A percentile compares a stretch with the other conserved stretches of the same genome.
These are phyloP conservation scores for Boletus edulis DNA, from an alignment of 768 basidiomycete species.

Conservation along the genomic window DNA sequence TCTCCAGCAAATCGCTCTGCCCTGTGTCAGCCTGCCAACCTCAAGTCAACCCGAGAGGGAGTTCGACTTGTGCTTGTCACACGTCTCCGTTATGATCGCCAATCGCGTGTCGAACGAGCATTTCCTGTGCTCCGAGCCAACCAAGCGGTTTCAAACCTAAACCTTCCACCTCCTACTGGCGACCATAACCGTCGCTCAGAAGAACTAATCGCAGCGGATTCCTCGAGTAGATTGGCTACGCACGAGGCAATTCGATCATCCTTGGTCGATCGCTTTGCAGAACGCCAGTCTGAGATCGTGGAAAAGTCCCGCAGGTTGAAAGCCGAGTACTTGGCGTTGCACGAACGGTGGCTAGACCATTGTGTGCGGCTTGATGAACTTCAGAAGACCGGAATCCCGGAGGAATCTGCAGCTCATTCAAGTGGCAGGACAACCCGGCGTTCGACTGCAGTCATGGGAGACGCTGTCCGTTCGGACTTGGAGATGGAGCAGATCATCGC, in stretches of 20 bases:
- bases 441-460: conserved; percentile 68
- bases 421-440: conserved; percentile 68
- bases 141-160: conserved; percentile 38
- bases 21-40: conserved; percentile 14
- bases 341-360: conserved; percentile 71
- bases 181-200: conserved; percentile 45
- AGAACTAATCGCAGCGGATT: conserved; percentile 42
- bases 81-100: conserved; percentile 56
- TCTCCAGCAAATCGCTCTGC: conserved; percentile 5
- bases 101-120: conserved; percentile 60
- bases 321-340: conserved; percentile 63
- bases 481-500: conserved; percentile 98
- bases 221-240: conserved; percentile 33
- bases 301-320: conserved; percentile 58
- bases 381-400: conserved; percentile 29
- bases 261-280: conserved; percentile 52
- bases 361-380: conserved; percentile 64
- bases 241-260: conserved; percentile 45
- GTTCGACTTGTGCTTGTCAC: conserved; percentile 62
- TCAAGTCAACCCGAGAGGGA: conserved; percentile 53
- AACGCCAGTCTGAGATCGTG: conserved; percentile 46
- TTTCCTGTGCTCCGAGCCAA: conserved; percentile 65
- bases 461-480: conserved; percentile 89
- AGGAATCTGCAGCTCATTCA: conserved; percentile 40
- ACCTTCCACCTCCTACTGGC: conserved; percentile 29